A percentile compares a stretch with the other conserved stretches of the same genome.
These are phyloP conservation scores for Escovopsis sp. DNA, from an alignment of 2,329 filamentous ascomycete genomes.

Conservation along the genomic window DNA sequence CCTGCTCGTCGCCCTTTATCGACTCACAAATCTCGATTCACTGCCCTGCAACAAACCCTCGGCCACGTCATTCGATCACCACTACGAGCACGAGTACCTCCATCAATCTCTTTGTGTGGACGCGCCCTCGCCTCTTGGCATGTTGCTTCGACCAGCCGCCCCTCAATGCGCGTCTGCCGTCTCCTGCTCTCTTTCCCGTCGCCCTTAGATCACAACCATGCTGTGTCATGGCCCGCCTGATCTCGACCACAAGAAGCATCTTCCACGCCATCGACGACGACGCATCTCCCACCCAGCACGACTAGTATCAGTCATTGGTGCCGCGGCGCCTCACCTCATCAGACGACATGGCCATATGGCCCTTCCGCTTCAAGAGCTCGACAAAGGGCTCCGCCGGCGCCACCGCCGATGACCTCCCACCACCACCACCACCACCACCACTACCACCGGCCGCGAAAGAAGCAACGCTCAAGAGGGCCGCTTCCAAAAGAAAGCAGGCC, in stretches of 20 bases:
- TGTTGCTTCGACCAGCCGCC: conserved; percentile 3
- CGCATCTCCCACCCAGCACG: conserved; percentile 7
- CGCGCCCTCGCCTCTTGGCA: conserved; percentile 5
- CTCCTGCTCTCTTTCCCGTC: background rate
- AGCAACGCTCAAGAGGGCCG: conserved; percentile 11
- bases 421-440: conserved; percentile 34
- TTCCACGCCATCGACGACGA: background rate
- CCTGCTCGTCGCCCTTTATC: no score
- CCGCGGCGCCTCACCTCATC: conserved; percentile 11
- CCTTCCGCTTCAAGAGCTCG: conserved; percentile 61
- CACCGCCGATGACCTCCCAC: conserved; percentile 26
- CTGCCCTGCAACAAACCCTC: conserved; percentile 1
- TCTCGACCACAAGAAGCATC: conserved; percentile 6
- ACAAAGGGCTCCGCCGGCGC: conserved; percentile 41
- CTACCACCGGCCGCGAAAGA: conserved; percentile 23
- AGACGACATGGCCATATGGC: conserved; percentile 61
- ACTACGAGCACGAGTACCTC: background rate
- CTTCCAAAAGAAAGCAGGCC: conserved; percentile 27
- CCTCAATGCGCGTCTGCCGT: conserved; percentile 3
- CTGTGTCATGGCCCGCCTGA: conserved; percentile 4
- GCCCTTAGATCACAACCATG: conserved; percentile 5
- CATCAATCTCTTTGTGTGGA: background rate
- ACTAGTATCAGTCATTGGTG: conserved; percentile 11
- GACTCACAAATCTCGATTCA: background rate
- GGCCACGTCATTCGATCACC: background rate